A percentile compares a stretch with the other conserved stretches of the same genome.
Conservation (phyloP, 2,329 filamentous ascomycete species). For the Monilinia polystroma region DNA sequence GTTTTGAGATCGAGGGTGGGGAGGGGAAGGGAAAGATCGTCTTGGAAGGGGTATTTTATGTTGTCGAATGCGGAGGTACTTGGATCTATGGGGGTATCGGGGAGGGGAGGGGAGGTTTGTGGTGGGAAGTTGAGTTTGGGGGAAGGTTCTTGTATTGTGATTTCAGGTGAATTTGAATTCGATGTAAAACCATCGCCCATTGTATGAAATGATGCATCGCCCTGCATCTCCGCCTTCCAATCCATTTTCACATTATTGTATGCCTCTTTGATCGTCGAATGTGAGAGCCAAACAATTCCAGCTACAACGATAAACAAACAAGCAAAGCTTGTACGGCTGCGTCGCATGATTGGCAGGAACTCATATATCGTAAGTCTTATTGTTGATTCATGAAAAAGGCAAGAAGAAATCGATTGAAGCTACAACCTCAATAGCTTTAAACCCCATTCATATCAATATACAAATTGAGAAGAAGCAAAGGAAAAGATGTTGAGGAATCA, state of each 20-base stretch:
- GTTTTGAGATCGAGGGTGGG: background rate
- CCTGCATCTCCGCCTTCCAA: background rate
- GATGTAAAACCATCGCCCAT: background rate
- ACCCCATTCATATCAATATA: too few relatives aligned
- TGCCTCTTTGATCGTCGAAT: background rate
- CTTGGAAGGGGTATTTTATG: slow-evolving; percentile 20
- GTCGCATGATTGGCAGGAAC: background rate
- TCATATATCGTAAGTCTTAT: too few relatives aligned
- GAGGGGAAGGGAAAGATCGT: slow-evolving; percentile 14
- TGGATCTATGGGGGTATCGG: background rate
- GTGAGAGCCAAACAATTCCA: slow-evolving; percentile 1
- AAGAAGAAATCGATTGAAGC: too few relatives aligned
- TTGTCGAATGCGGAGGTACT: slow-evolving; percentile 16
- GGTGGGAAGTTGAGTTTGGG: background rate
- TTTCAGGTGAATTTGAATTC: background rate
- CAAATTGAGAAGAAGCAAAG: too few relatives aligned
- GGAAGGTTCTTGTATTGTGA: background rate
- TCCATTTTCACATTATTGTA: background rate
- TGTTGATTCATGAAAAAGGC: too few relatives aligned
- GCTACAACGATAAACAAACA: background rate
- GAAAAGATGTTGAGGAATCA: too few relatives aligned
- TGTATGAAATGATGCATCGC: background rate
- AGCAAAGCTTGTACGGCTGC: slow-evolving; percentile 9
- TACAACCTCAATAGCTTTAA: too few relatives aligned
- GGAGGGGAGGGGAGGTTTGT: too few relatives aligned